Evolutionary conservation across 2,329 filamentous ascomycete genomes (phyloP), one percentile per base, ranked within the genome.

Genomic region (Diaporthe citri): DNA sequence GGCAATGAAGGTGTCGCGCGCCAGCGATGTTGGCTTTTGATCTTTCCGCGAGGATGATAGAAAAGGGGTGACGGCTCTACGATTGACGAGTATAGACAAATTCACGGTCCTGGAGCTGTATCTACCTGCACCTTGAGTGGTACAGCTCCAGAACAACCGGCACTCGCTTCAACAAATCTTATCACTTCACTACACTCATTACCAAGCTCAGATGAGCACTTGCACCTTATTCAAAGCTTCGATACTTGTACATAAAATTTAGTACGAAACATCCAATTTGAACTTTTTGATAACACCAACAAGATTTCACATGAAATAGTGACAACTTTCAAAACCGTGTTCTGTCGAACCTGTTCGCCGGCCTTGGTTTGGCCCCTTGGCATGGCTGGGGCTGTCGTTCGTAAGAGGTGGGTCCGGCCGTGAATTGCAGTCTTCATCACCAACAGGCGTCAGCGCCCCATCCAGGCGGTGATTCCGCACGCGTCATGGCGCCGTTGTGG

Each of bases 21-120:
- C 34, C 31, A 66, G 36, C 62, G 57, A 46, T 46, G 9, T 69
- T 41, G 71, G 57, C 48, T 55, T 52, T 41, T 31, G 36, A 39
- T 55, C 25, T 52, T 51, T 48, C n/a, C n/a, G 31, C n/a, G 46
- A 71, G 52, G 57, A 34, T 39, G 34, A 17, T 64, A 34, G 55
- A 67, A 41, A 60, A 46, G 64, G 51, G 25, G 51, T 60, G 71
- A 74, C 71, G 57, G 71, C 52, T 64, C 62, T 43, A 76, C 66
- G 74, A 74, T 59, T 76, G 48, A 74, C 74, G 51, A 64, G 71
- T 74, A 72, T 62, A 70, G 59, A 74, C 28, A 72, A 74, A 74
- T 57, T 39, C 31, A 74, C 67, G 72, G 72, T n/a, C 10, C 41
- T 64, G 57, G 74, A 51, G 34, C 46, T 56, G 25, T 59, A 31